phyloP scores from a whole-genome alignment of 1,284 basidiomycete species.

The Fomitopsis schrenkii region DNA sequence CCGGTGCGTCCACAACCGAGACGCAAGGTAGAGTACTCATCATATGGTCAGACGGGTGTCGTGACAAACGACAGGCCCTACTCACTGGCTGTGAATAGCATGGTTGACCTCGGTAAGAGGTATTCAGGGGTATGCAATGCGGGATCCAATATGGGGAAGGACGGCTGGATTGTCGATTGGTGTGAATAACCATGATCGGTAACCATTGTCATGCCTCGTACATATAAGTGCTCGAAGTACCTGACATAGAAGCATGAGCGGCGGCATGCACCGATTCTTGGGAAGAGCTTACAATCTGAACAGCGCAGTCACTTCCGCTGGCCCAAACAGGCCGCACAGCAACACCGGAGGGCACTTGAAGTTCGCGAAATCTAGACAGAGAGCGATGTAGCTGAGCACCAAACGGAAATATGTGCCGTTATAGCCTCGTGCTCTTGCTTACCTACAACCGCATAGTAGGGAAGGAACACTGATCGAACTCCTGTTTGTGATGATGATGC shows the following conservation, averaged over 20 bases:
- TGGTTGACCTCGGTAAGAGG: not conserved
- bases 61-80: too few species aligned
- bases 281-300: not conserved
- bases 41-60: not conserved
- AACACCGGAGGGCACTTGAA: not conserved
- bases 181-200: not conserved
- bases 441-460: not conserved
- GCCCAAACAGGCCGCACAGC: not conserved
- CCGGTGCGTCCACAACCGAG: not conserved
- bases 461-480: not conserved
- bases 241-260: not conserved
- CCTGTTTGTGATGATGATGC: not conserved
- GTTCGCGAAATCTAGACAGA: not conserved
- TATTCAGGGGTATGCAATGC: not conserved
- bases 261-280: not conserved
- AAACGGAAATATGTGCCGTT: not conserved
- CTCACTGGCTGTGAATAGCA: not conserved
- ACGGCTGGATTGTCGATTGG: not conserved
- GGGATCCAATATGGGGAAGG: not conserved
- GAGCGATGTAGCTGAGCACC: not conserved
- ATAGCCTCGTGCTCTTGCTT: not conserved
- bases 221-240: not conserved
- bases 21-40: not conserved
- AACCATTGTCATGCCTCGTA: not conserved
- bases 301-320: not conserved